phyloP scores from a whole-genome alignment of 176 grass and related monocot species.

The Aegilops umbellulata region DNA sequence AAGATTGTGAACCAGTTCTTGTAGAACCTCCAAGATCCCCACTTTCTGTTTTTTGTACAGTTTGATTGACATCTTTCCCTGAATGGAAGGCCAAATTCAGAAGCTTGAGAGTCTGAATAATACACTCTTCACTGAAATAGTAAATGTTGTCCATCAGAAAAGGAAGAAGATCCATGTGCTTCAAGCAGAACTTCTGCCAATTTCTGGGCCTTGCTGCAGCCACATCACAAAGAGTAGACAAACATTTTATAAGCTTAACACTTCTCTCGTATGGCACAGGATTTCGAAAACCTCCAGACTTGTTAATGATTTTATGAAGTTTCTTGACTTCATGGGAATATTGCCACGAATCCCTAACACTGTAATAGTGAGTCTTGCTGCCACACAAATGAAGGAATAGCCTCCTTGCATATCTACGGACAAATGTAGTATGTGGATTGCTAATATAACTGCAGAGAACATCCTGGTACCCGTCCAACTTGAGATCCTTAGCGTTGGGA shows the following conservation, averaged over 20 bases:
- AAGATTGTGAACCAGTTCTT: conserved; percentile 53
- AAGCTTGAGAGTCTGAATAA: conserved; percentile 93
- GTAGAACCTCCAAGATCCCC: conserved; percentile 45
- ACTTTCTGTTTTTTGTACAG: conserved; percentile 51
- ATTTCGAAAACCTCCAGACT: conserved; percentile 86
- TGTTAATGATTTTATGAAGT: conserved; percentile 80
- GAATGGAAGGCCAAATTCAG: conserved; percentile 93
- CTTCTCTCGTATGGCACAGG: conserved; percentile 95
- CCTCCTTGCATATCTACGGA: conserved; percentile 94
- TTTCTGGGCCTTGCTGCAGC: conserved; percentile 89
- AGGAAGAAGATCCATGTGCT: conserved; percentile 74
- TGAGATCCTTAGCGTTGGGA: conserved; percentile 74
- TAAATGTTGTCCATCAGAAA: conserved; percentile 85
- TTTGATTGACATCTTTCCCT: conserved; percentile 72
- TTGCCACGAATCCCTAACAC: conserved; percentile 90
- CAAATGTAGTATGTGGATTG: conserved; percentile 89
- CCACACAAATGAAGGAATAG: conserved; percentile 98
- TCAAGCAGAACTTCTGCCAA: conserved; percentile 99
- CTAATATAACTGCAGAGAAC: conserved; percentile 98
- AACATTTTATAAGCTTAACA: conserved; percentile 96
- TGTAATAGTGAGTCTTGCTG: conserved; percentile 94
- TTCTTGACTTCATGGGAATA: conserved; percentile 86
- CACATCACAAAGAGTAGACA: conserved; percentile 79
- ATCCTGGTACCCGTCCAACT: conserved; percentile 96
- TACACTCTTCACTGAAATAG: conserved; percentile 94